A percentile compares a stretch with the other conserved stretches of the same genome.
Conservation (phyloP, 495 filamentous ascomycete genomes). For the Aspergillus nidulans region DNA sequence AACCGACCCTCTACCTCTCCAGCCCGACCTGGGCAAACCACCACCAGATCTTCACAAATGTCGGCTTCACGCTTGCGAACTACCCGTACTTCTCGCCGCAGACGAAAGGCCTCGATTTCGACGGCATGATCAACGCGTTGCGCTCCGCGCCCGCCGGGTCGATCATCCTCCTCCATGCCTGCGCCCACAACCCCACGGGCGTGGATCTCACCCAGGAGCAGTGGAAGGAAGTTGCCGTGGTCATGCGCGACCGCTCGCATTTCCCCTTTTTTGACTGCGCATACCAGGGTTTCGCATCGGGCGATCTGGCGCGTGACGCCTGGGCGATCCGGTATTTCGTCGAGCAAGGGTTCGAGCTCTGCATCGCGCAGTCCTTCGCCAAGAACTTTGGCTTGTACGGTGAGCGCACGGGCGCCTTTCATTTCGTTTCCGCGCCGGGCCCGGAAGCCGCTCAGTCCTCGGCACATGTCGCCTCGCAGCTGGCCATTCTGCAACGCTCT, state of each 20-base stretch:
- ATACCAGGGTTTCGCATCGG: constrained; percentile 97
- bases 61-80: constrained; percentile 65
- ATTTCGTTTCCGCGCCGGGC: constrained; percentile 77
- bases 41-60: constrained; percentile 96
- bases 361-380: constrained; percentile 92
- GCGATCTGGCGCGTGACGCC: constrained; percentile 77
- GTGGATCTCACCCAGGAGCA: constrained; percentile 93
- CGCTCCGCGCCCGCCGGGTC: constrained; percentile 65
- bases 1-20: constrained; percentile 78
- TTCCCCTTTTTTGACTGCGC: constrained; percentile 99
- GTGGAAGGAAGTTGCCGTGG: constrained; percentile 80
- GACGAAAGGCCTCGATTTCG: constrained; percentile 88
- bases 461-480: constrained; percentile 70
- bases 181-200: constrained; percentile 97
- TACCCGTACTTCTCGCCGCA: constrained; percentile 91
- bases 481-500: constrained; percentile 90
- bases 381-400: constrained; percentile 99
- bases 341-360: constrained; percentile 90
- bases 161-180: constrained; percentile 90
- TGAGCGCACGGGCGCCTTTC: constrained; percentile 93
- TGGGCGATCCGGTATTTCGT: constrained; percentile 92
- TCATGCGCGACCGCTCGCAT: constrained; percentile 70
- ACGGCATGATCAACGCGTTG: constrained; percentile 73
- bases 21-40: constrained; percentile 98
- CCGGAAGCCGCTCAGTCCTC: constrained; percentile 59